Evolutionary conservation across 169 alveolate genomes (phyloP).

Genomic region (Ichthyophthirius multifiliis): DNA sequence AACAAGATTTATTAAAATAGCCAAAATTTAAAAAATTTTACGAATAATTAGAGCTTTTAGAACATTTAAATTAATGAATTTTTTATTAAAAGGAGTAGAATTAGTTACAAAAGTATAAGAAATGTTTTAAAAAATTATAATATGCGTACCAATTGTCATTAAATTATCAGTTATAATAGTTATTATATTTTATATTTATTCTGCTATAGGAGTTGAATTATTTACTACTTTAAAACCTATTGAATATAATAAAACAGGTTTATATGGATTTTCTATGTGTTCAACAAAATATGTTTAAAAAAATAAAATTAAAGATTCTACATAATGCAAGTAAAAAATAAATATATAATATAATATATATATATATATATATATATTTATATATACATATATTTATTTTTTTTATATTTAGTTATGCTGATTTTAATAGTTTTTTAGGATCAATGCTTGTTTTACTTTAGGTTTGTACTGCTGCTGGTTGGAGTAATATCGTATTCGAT

Average conservation of each 20-base stretch:
- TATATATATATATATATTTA: no score
- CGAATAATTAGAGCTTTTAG: constrained; percentile 34
- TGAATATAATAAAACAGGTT: no score
- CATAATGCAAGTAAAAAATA: no score
- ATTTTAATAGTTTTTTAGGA: constrained; percentile 14
- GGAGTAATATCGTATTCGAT: constrained; percentile 17
- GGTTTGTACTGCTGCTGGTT: constrained; percentile 15
- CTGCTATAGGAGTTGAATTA: constrained; percentile 22
- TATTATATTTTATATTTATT: constrained; percentile 11
- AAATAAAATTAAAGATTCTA: no score
- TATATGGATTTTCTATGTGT: no score
- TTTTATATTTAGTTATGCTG: constrained; percentile 8
- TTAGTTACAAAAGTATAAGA: background rate
- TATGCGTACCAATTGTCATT: constrained; percentile 28
- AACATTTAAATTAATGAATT: constrained; percentile 11
- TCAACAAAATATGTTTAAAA: no score
- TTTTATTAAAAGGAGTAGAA: constrained; percentile 18
- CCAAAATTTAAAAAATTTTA: constrained; percentile 24
- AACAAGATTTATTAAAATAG: constrained; percentile 24
- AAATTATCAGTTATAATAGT: background rate
- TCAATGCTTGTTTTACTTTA: constrained; percentile 13
- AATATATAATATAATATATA: no score
- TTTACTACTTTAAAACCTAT: background rate
- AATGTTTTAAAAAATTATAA: constrained; percentile 20
- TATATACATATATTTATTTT: no score